Evolutionary conservation across 768 basidiomycete species (phyloP), one percentile per base, ranked within the genome.

Genomic region (Suillus tomentosus): DNA sequence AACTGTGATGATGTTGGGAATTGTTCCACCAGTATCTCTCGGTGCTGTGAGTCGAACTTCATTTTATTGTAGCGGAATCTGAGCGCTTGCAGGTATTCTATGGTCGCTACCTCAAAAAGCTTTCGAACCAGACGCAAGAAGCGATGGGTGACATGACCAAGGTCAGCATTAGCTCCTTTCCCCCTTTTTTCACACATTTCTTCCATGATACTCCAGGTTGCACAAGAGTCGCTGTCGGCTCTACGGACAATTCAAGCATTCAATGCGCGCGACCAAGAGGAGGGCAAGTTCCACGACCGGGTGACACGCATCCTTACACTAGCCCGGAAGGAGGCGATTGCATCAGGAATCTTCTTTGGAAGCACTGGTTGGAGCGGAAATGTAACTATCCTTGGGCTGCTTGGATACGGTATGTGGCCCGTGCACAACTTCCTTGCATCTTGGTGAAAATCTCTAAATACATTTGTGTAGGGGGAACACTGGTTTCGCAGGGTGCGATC

Each of bases 111-210:
- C 79, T 99, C 61, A 94, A 95, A 73, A 90, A 88, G 65, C 85
- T 99, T 3, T 94, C 94, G 8, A 94, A 93, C 70, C 81, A 88
- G 70, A 96, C 96, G 7, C 96, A 99, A 75, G 95, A 95, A 71
- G 94, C 96, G 1, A 84, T 97, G 60, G 96, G 96, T 62, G 95
- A 96, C 62, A 95, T 96, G 95, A 94, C 95, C 39, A 95, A 85
- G 76, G 82, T 79, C 17, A 39, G 53, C 5, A 43, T 34, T 10
- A n/a, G 17, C 47, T 58, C 53, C 37, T 24, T 42, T 17, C 24
- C 63, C 51, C 57, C 31, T 31, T 40, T 17, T 40, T 37, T 36
- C 51, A 3, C n/a, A 43, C 61, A 42, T 22, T 14, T 63, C n/a
- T 59, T 34, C 54, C 40, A 55, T 40, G 36, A 13, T 31, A 34